These are phyloP conservation scores for Boletus reticulatus DNA, from an alignment of 768 basidiomycete species.

Conservation along the genomic window DNA sequence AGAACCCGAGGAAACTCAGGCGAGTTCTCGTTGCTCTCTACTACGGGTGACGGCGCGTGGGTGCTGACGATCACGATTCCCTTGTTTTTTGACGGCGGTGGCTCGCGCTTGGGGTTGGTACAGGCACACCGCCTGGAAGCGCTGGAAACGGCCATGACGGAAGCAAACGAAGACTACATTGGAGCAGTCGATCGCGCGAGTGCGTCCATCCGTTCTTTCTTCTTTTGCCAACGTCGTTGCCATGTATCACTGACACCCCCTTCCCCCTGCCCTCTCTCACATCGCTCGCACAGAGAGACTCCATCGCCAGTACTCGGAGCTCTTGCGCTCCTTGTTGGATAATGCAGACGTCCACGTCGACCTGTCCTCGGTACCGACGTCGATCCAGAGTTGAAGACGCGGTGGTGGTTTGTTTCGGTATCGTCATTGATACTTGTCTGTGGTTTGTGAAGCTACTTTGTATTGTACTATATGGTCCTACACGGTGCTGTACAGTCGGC, in stretches of 20 bases:
- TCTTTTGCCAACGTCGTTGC: not conserved
- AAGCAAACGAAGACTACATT: slow-evolving; percentile 74
- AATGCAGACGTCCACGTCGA: slow-evolving; percentile 44
- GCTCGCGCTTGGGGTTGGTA: no score
- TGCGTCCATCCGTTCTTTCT: slow-evolving; percentile 37
- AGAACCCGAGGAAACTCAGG: slow-evolving; percentile 78
- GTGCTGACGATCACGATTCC: no score
- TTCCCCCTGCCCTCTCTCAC: not conserved
- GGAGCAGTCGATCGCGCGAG: slow-evolving; percentile 74
- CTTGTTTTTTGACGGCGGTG: no score
- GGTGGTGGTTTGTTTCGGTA: not conserved
- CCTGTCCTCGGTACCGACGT: slow-evolving; percentile 1
- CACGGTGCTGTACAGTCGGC: no score
- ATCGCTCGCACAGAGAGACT: slow-evolving; percentile 43
- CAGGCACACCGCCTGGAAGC: slow-evolving; percentile 65
- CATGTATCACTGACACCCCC: not conserved
- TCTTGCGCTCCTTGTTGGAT: slow-evolving; percentile 54
- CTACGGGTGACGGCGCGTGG: no score
- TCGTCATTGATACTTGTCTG: not conserved
- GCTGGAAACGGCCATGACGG: slow-evolving; percentile 68
- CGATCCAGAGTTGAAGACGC: not conserved
- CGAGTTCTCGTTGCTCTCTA: not conserved
- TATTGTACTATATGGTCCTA: no score
- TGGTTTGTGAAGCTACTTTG: no score
- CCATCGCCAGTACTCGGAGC: slow-evolving; percentile 57